A percentile compares a stretch with the other conserved stretches of the same genome.
phyloP scores from a whole-genome alignment of 495 filamentous ascomycete species.

The Wilcoxina mikolae region DNA sequence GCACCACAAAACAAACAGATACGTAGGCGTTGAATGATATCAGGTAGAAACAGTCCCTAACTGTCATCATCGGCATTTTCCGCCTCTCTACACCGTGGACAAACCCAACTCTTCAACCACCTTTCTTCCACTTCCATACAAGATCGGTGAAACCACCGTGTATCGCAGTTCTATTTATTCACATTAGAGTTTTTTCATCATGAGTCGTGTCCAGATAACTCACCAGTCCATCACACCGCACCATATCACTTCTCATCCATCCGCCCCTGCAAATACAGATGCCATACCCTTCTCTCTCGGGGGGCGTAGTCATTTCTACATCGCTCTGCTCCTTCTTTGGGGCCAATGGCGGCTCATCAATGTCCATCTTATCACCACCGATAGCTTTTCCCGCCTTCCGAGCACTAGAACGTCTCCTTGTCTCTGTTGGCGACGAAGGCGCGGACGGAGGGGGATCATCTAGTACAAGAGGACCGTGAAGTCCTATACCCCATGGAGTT shows the following conservation, averaged over 20 bases:
- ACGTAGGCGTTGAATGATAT: no score
- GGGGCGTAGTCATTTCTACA: neutral
- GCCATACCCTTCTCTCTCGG: slow-evolving; percentile 7
- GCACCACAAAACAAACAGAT: no score
- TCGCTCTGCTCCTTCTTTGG: neutral
- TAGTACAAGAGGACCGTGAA: slow-evolving; percentile 17
- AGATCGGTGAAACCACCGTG: slow-evolving; percentile 21
- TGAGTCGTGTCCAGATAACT: neutral
- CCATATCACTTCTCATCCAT: slow-evolving; percentile 21
- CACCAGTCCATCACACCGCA: slow-evolving; percentile 19
- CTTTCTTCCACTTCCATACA: slow-evolving; percentile 1
- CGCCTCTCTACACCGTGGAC: neutral
- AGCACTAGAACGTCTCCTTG: neutral
- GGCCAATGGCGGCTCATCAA: slow-evolving; percentile 6
- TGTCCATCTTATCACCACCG: slow-evolving; percentile 11
- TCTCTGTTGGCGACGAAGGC: neutral
- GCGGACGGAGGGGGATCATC: neutral
- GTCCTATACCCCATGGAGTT: slow-evolving; percentile 15
- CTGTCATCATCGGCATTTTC: no score
- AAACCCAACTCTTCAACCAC: neutral
- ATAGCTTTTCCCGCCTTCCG: neutral
- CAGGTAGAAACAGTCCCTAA: no score
- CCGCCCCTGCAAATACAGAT: slow-evolving; percentile 20
- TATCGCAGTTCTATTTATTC: slow-evolving; percentile 14
- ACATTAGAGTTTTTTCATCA: slow-evolving; percentile 6